Percentiles rank a stretch among this genome's conserved stretches.
Evolutionary conservation across 2,329 filamentous ascomycete genomes (phyloP).

Genomic region (Cordyceps cateniannulata): DNA sequence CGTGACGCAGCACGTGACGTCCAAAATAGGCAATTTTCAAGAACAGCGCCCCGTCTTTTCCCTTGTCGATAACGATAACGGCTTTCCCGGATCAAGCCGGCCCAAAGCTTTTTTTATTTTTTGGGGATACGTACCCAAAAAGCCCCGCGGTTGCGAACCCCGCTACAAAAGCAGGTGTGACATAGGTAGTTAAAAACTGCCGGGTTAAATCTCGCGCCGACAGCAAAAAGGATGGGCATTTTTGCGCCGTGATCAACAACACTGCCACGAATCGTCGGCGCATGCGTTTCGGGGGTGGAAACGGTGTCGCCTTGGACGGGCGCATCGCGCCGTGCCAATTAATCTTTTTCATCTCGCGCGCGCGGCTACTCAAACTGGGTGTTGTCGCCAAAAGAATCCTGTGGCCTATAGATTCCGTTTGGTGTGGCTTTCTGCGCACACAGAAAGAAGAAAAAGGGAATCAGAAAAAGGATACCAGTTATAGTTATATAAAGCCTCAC

Average conservation of each 20-base stretch:
- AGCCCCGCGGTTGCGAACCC: constrained; percentile 2
- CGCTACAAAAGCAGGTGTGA: background rate
- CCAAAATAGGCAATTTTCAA: background rate
- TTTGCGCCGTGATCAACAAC: constrained; percentile 2
- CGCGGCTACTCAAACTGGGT: background rate
- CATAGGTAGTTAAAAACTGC: background rate
- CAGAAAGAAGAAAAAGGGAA: too few relatives aligned
- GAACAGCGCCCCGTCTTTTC: background rate
- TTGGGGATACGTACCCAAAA: background rate
- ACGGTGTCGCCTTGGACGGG: background rate
- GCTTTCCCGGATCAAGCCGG: constrained; percentile 9
- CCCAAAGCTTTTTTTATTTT: background rate
- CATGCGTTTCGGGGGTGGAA: background rate
- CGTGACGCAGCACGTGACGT: constrained; percentile 3
- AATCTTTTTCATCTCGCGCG: background rate
- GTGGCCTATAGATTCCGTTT: too few relatives aligned
- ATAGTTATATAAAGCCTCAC: background rate
- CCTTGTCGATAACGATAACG: constrained; percentile 12
- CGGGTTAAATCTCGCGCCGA: constrained; percentile 8
- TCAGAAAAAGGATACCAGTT: background rate
- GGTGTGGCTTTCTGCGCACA: too few relatives aligned
- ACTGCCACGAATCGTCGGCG: constrained; percentile 1
- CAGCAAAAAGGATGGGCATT: background rate
- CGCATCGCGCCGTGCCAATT: background rate
- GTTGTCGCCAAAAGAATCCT: background rate